Evolutionary conservation across 2,329 filamentous ascomycete species (phyloP).

Genomic region (Thelonectria blattea): DNA sequence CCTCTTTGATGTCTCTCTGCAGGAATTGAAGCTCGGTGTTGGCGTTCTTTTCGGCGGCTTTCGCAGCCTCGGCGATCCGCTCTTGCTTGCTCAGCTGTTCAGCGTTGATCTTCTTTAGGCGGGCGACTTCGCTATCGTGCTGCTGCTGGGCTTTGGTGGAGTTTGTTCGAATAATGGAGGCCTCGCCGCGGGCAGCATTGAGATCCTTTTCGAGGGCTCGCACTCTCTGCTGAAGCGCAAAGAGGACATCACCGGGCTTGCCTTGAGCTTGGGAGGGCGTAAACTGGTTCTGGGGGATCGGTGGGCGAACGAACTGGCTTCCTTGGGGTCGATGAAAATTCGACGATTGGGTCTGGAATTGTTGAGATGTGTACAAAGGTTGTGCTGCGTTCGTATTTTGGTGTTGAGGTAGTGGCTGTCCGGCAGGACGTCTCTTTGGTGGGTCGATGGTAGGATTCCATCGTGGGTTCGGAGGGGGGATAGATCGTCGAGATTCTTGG

Average conservation of each 20-base stretch:
- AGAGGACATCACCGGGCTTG: conserved; percentile 46
- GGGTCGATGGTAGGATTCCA: conserved; percentile 47
- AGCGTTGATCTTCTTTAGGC: conserved; percentile 66
- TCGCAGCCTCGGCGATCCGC: conserved; percentile 67
- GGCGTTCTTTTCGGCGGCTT: conserved; percentile 68
- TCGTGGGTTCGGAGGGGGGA: conserved; percentile 45
- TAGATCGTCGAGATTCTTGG: conserved; percentile 34
- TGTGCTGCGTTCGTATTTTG: conserved; percentile 27
- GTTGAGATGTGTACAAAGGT: conserved; percentile 39
- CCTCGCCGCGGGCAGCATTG: conserved; percentile 71
- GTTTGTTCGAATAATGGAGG: conserved; percentile 76
- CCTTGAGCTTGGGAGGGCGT: conserved; percentile 38
- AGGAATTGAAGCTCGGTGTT: conserved; percentile 76
- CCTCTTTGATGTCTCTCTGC: conserved; percentile 73
- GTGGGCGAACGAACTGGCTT: conserved; percentile 51
- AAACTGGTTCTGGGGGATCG: conserved; percentile 36
- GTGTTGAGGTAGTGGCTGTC: conserved; percentile 25
- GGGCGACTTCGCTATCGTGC: conserved; percentile 66
- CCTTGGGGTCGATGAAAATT: conserved; percentile 42
- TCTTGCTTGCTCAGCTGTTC: conserved; percentile 70
- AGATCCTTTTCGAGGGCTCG: conserved; percentile 62
- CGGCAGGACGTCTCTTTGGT: conserved; percentile 26
- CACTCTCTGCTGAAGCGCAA: conserved; percentile 59
- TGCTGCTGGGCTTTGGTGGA: conserved; percentile 66
- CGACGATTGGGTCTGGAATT: conserved; percentile 39